These are phyloP conservation scores for Lablab purpureus DNA, from an alignment of 306 rosid genomes.

Conservation along the genomic window DNA sequence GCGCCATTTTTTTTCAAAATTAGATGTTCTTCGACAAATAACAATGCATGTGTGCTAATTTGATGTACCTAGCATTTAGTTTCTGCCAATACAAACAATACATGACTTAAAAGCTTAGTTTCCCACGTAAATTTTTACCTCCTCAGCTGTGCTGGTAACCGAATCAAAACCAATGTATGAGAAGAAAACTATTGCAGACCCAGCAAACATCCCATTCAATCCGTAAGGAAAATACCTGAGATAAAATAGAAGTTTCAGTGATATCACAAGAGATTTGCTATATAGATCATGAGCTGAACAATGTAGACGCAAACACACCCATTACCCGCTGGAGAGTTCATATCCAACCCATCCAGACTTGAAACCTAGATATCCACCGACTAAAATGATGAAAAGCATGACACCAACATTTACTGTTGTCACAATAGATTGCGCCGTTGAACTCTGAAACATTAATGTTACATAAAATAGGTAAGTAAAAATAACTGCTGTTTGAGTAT, in stretches of 20 bases:
- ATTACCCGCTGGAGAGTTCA: constrained; percentile 72
- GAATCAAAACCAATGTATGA: constrained; percentile 81
- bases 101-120: constrained; percentile 9
- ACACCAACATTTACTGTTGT: constrained; percentile 65
- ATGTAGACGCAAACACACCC: constrained; percentile 21
- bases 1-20: constrained; percentile 7
- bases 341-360: constrained; percentile 78
- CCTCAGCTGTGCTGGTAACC: constrained; percentile 78
- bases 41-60: background rate
- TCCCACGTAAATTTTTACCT: constrained; percentile 55
- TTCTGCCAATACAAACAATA: constrained; percentile 30
- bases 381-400: constrained; percentile 65
- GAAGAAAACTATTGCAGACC: constrained; percentile 79
- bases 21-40: constrained; percentile 8
- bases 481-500: background rate
- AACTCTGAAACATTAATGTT: constrained; percentile 65
- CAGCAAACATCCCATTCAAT: constrained; percentile 70
- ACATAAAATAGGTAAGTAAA: constrained; percentile 19
- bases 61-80: constrained; percentile 27
- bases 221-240: constrained; percentile 74
- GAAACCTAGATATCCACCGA: constrained; percentile 75
- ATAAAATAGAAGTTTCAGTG: constrained; percentile 38
- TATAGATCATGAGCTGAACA: constrained; percentile 38
- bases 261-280: constrained; percentile 17
- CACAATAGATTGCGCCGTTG: constrained; percentile 66